Conservation (phyloP, 441 rosid genomes). For the Viola pubescens region DNA sequence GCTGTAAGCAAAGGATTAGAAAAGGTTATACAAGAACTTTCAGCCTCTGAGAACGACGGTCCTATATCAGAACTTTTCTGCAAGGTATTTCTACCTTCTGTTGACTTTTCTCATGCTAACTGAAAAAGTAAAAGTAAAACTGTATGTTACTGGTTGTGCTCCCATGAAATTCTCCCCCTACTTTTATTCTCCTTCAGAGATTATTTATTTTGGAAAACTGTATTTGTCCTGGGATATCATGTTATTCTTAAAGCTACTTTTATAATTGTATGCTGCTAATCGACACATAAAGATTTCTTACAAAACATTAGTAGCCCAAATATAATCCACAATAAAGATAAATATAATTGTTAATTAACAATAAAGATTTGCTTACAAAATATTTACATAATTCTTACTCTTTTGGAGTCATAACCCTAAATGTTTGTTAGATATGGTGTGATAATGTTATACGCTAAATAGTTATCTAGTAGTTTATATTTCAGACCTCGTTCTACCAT, state of each 20-base stretch:
- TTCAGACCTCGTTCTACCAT: too few species aligned
- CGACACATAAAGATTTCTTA: too few species aligned
- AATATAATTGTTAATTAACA: too few species aligned
- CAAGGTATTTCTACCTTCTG: constrained; percentile 37
- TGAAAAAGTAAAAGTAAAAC: too few species aligned
- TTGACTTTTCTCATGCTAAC: not conserved
- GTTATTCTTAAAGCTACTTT: not conserved
- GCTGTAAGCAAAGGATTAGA: constrained; percentile 87
- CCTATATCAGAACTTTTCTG: constrained; percentile 58
- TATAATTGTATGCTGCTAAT: not conserved
- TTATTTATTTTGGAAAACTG: not conserved
- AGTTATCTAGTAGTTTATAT: too few species aligned
- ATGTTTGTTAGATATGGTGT: too few species aligned
- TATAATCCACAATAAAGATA: too few species aligned
- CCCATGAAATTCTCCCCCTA: not conserved
- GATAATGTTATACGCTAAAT: too few species aligned
- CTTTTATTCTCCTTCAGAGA: not conserved
- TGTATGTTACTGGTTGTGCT: not conserved
- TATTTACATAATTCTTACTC: too few species aligned
- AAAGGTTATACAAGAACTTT: constrained; percentile 78
- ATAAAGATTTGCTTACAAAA: too few species aligned
- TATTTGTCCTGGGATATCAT: not conserved
- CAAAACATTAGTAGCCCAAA: too few species aligned
- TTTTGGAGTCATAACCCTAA: too few species aligned
- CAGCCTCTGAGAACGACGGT: constrained; percentile 83